phyloP scores from a whole-genome alignment of 352 stramenopile genomes.

The Globisporangium nodosum region DNA sequence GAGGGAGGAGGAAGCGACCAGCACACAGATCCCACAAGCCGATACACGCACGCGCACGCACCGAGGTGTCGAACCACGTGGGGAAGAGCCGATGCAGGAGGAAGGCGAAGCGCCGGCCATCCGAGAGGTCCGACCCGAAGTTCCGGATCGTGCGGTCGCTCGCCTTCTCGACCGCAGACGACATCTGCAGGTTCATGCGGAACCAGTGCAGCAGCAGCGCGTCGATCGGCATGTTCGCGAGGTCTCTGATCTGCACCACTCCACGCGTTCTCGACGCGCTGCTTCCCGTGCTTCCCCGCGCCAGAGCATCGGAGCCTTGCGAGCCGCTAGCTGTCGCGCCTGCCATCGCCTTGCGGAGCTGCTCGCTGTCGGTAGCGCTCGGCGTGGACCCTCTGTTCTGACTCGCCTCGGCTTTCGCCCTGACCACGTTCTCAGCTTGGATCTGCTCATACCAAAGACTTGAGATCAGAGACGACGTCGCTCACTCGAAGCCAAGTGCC shows the following conservation, averaged over 20 bases:
- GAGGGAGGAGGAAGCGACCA: too few species aligned
- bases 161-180: conserved; percentile 51
- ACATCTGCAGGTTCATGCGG: conserved; percentile 65
- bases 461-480: too few species aligned
- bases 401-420: conserved; percentile 27
- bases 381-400: not conserved
- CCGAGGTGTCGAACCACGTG: conserved; percentile 58
- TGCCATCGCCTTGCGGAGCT: not conserved
- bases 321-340: not conserved
- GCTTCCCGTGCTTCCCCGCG: not conserved
- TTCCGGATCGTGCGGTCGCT: conserved; percentile 73
- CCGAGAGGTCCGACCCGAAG: conserved; percentile 64
- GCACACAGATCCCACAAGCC: too few species aligned
- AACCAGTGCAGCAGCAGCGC: conserved; percentile 71
- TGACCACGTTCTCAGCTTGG: conserved; percentile 55
- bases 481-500: not conserved
- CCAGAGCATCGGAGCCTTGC: not conserved
- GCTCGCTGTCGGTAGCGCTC: not conserved
- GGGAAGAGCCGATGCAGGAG: conserved; percentile 71
- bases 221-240: conserved; percentile 71
- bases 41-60: conserved; percentile 12
- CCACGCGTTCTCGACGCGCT: conserved; percentile 13
- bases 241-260: conserved; percentile 46
- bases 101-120: conserved; percentile 63
- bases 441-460: conserved; percentile 14